A percentile compares a stretch with the other conserved stretches of the same genome.
phyloP scores from a whole-genome alignment of 2,329 filamentous ascomycete genomes.

The Xylaria sp. region DNA sequence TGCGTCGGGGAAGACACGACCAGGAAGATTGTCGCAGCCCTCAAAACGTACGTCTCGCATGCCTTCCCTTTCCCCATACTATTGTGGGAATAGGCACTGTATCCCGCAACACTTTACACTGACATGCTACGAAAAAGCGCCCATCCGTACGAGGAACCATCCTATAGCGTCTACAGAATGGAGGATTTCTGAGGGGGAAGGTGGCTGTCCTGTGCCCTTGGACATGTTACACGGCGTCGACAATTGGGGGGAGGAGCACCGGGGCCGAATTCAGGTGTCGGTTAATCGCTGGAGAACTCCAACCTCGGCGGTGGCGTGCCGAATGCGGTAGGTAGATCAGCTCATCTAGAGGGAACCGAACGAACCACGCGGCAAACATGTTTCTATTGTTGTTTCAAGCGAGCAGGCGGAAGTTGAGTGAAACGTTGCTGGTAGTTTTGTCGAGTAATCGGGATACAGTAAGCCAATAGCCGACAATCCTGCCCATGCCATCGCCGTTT shows the following conservation, averaged over 20 bases:
- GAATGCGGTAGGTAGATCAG: constrained; percentile 13
- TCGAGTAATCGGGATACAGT: constrained; percentile 14
- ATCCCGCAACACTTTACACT: constrained; percentile 1
- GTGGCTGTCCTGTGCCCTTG: background rate
- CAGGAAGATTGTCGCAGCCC: constrained; percentile 62
- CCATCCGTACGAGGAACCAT: constrained; percentile 60
- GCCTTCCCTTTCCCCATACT: background rate
- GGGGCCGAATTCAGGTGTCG: background rate
- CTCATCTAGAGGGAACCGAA: background rate
- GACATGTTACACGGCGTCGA: constrained; percentile 10
- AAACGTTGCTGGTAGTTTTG: constrained; percentile 5
- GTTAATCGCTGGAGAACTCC: background rate
- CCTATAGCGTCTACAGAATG: constrained; percentile 55
- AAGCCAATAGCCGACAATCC: constrained; percentile 9
- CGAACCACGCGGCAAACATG: background rate
- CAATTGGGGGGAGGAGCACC: background rate
- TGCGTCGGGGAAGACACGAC: constrained; percentile 64
- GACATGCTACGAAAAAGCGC: constrained; percentile 40
- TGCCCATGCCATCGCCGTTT: background rate
- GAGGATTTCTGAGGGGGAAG: constrained; percentile 50
- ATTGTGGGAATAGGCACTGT: background rate
- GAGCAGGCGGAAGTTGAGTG: constrained; percentile 1
- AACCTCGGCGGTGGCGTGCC: constrained; percentile 14
- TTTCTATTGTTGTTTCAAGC: constrained; percentile 19
- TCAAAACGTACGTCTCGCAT: constrained; percentile 64